Base-by-base conservation (phyloP, 1,284 basidiomycete species). In the Ganoderma lingzhi region DNA sequence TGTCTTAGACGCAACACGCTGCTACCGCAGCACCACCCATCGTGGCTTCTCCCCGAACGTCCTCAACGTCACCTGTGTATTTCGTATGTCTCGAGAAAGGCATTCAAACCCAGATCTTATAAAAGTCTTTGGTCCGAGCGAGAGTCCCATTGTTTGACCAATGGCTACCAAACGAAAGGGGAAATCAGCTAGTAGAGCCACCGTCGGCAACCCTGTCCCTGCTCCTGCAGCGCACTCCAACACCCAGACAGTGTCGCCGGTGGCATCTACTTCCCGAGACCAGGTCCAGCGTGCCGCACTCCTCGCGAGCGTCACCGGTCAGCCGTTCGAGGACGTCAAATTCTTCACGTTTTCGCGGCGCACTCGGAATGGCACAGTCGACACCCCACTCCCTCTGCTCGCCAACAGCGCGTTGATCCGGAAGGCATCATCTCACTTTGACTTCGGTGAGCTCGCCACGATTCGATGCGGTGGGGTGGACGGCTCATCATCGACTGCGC, bases 281-380 rank as follows among this genome's bases (percentile, higher is more conserved):
- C 39, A 67, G 6, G 63, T 71, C 19, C 41, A 61, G n/a, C 65
- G 60, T 14, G 56, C 61, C 1, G 66, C 71, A 3, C 39, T 72
- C 14, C 39, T 67, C 1, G 64, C 69, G 1, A 72, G 71, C 28
- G 35, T 66, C 14, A 55, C 23, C 14, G 68, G 66, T 9, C 37
- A 12, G 19, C 10, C 55, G 14, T 70, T 73, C 37, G 71, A 73
- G 37, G 71, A 73, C 48, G 61, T 69, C 59, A 73, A 70, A 19
- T 73, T 73, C 56, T 70, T 60, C 55, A 60, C 35, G 10, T 73
- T 67, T 61, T 73, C 71, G 39, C 67, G 71, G 2, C 69, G 67
- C 6, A 64, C 41, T 6, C 60, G 45, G 2, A 23, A 30, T 8
- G 71, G 71, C 0, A 12, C 10, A 8, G 67, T 70, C 5, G 65